Conservation (phyloP, 805 yeast genomes). For the Nakazawaea wickerhamii region DNA sequence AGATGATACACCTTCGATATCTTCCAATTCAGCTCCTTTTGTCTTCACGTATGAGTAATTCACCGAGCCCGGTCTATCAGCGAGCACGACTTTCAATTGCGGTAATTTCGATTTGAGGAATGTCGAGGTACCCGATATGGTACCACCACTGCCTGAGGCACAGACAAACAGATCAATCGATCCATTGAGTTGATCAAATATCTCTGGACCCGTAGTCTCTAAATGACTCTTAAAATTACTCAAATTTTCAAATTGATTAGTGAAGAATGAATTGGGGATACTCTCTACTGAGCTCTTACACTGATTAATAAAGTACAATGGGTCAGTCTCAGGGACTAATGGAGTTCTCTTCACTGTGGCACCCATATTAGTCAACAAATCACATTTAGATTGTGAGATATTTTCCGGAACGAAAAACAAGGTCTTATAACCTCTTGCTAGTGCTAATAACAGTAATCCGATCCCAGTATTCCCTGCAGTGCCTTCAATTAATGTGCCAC, state of each 20-base stretch:
- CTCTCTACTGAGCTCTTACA: constrained; percentile 30
- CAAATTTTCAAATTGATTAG: constrained; percentile 84
- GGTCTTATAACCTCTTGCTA: constrained; percentile 71
- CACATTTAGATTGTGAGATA: constrained; percentile 69
- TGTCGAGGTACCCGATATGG: constrained; percentile 76
- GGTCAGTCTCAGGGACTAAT: constrained; percentile 25
- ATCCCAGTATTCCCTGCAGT: constrained; percentile 91
- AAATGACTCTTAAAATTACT: constrained; percentile 76
- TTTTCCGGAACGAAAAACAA: constrained; percentile 85
- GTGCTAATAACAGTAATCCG: constrained; percentile 70
- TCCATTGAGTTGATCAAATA: constrained; percentile 56
- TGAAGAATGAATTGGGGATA: constrained; percentile 19
- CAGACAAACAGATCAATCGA: constrained; percentile 63
- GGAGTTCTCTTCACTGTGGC: constrained; percentile 52
- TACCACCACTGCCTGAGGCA: constrained; percentile 90
- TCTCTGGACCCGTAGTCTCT: constrained; percentile 79
- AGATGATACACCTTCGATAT: constrained; percentile 33
- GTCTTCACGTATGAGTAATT: constrained; percentile 36
- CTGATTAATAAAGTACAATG: constrained; percentile 58
- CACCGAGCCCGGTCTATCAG: constrained; percentile 44
- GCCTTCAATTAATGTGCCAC: constrained; percentile 75
- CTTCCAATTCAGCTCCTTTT: constrained; percentile 31
- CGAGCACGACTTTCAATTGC: constrained; percentile 24
- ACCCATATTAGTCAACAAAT: constrained; percentile 59
- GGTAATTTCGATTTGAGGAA: constrained; percentile 46